Conservation (phyloP, 176 grass and related monocot genomes). For the Avena insularis region DNA sequence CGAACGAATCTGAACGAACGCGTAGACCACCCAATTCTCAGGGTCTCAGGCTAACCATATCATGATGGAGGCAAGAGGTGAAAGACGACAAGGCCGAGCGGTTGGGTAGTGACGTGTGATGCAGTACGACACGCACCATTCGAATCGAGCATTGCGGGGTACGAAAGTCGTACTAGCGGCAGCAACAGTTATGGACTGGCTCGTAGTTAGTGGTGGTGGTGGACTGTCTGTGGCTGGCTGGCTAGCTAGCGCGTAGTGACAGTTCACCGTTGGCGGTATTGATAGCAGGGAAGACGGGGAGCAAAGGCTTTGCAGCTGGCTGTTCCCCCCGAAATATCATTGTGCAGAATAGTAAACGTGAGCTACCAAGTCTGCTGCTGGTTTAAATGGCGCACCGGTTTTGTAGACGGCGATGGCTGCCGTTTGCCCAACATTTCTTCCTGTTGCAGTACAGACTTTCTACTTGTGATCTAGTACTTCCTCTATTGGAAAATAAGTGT, state of each 20-base stretch:
- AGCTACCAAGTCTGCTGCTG: not conserved
- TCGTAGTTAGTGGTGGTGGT: not conserved
- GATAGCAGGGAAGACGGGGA: not conserved
- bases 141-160: not conserved
- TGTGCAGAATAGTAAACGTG: not conserved
- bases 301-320: slow-evolving; percentile 13
- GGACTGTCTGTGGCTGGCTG: not conserved
- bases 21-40: not conserved
- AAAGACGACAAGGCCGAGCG: not conserved
- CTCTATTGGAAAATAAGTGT: too few species aligned
- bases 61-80: not conserved
- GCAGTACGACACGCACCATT: not conserved
- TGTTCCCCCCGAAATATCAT: slow-evolving; percentile 2
- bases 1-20: not conserved
- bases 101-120: not conserved
- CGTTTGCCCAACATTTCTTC: too few species aligned
- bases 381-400: not conserved
- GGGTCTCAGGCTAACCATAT: not conserved
- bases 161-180: slow-evolving; percentile 1
- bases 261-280: not conserved
- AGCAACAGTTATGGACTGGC: slow-evolving; percentile 3
- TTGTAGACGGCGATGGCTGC: not conserved
- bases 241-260: not conserved
- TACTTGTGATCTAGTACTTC: too few species aligned
- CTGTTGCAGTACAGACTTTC: too few species aligned